phyloP scores from a whole-genome alignment of 1,284 basidiomycete genomes.

The Termitomyces sp. region DNA sequence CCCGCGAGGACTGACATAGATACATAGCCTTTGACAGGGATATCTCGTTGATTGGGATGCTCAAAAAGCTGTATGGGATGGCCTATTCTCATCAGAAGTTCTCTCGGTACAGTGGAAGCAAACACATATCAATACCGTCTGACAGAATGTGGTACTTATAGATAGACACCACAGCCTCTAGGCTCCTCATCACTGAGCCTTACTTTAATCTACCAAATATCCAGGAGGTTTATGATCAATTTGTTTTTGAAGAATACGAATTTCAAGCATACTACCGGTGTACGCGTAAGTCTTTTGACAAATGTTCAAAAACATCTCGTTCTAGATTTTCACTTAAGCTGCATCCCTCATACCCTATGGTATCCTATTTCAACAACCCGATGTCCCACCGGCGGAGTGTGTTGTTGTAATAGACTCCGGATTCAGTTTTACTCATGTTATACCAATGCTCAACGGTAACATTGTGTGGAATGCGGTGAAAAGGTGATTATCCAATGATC shows the following conservation, averaged over 20 bases:
- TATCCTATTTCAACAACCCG: constrained; percentile 46
- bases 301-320: constrained; percentile 5
- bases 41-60: constrained; percentile 90
- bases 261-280: constrained; percentile 79
- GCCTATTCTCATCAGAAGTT: constrained; percentile 67
- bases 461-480: constrained; percentile 78
- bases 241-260: constrained; percentile 95
- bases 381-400: constrained; percentile 64
- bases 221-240: constrained; percentile 88
- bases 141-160: constrained; percentile 25
- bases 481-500: constrained; percentile 44
- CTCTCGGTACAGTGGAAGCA: constrained; percentile 47
- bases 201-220: constrained; percentile 91
- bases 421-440: constrained; percentile 88
- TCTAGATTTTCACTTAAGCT: constrained; percentile 38
- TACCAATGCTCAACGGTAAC: constrained; percentile 77
- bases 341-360: constrained; percentile 76
- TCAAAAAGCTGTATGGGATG: constrained; percentile 88
- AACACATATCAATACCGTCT: constrained; percentile 4
- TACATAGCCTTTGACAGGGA: constrained; percentile 49
- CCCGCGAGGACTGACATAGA: constrained; percentile 8
- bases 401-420: constrained; percentile 83
- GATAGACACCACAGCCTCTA: constrained; percentile 69
- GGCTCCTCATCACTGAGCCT: constrained; percentile 86
- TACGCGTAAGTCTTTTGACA: constrained; percentile 56